Base-by-base conservation (phyloP, 805 yeast genomes). In the Pichia phayaonensis region DNA sequence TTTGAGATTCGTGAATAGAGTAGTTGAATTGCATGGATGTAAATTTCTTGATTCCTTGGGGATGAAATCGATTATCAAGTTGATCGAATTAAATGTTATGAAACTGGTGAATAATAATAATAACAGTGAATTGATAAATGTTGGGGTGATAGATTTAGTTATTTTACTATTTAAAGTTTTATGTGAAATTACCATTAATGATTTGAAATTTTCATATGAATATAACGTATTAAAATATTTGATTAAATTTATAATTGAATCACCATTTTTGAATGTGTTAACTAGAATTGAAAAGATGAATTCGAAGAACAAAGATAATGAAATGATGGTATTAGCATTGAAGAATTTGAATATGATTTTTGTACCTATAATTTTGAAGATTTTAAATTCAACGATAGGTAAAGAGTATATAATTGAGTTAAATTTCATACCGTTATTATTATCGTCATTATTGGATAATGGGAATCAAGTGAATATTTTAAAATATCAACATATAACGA, bases 381-480 rank as follows among this genome's bases (percentile, higher is more conserved):
- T 83, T n/a, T 64, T 86, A 27, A 89, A 86, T 55, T 56, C 61
- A 3, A 84, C 86, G 1, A 66, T 70, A 0, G 70, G 83, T 1
- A 64, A 92, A 38, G 64, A 68, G 16, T 75, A 69, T 51, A 61
- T 89, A 11, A 64, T 86, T 31, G 75, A 79, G 36, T 86, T 86
- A 12, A 72, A 73, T 22, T 87, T 87, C 58, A 68, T 90, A 31
- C 76, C 80, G 40, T 72, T 75, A 8, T 62, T 92, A 10, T 68
- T 87, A 1, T 76, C 90, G 0, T 76, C 85, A n/a, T 85, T 86
- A 58, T 81, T 94, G 16, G 90, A 83, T 41, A 24, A 15, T 20
- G 68, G 77, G 18, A 71, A 73, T 10, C 77, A 77, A 47, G 62
- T 74, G 27, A 74, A 74, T 51, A 27, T 53, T 2, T 83, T 79